A percentile compares a stretch with the other conserved stretches of the same genome.
Conservation (phyloP, 192 early-diverging fungal species). For the Coemansia sp. region DNA sequence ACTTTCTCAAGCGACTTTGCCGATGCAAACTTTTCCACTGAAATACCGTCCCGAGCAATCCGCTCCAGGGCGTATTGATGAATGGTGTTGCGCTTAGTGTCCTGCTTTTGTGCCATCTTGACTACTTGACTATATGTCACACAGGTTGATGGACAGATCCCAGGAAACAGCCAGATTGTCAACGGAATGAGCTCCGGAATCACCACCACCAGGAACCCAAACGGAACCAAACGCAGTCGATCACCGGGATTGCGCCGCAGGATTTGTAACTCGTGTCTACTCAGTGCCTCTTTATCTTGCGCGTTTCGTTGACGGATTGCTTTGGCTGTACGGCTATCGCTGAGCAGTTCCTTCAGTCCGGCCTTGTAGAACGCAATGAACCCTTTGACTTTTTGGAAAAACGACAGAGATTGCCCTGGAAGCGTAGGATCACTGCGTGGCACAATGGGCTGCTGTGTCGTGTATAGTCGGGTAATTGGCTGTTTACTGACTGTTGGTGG, state of each 20-base stretch:
- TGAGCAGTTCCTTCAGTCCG: constrained; percentile 31
- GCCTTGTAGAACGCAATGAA: constrained; percentile 40
- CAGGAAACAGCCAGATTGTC: constrained; percentile 23
- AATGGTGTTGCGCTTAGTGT: constrained; percentile 6
- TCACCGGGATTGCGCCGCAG: constrained; percentile 20
- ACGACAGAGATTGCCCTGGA: constrained; percentile 27
- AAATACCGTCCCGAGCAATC: constrained; percentile 12
- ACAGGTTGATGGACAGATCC: constrained; percentile 37
- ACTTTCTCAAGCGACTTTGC: background rate
- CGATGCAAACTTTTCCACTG: constrained; percentile 10
- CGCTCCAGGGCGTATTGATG: constrained; percentile 16
- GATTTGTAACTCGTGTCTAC: constrained; percentile 34
- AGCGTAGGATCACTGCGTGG: constrained; percentile 40
- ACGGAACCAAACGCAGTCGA: constrained; percentile 35
- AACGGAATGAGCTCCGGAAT: constrained; percentile 37
- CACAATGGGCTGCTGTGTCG: background rate
- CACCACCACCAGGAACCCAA: constrained; percentile 30
- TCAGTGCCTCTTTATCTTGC: constrained; percentile 4
- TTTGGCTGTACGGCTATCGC: constrained; percentile 8
- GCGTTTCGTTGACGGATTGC: constrained; percentile 15
- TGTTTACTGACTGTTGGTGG: background rate
- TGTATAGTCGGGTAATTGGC: background rate
- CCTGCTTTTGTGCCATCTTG: constrained; percentile 30
- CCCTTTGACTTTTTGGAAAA: constrained; percentile 27
- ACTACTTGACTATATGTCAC: constrained; percentile 26